Evolutionary conservation across 495 filamentous ascomycete species (phyloP).

Genomic region (Bathelium albidoporum): DNA sequence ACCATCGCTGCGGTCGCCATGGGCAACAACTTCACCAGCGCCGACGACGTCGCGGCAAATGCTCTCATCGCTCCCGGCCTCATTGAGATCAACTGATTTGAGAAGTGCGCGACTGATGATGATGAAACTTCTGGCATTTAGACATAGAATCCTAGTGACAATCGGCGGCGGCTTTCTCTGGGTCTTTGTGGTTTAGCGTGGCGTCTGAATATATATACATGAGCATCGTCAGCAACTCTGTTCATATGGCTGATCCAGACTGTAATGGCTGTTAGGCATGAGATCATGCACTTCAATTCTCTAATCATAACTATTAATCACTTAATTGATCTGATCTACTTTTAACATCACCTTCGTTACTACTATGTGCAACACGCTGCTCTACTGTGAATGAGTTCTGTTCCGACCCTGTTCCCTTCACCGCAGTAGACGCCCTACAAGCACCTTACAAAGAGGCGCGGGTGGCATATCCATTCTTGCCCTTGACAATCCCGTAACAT

Average conservation of each 20-base stretch:
- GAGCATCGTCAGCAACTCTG: background rate
- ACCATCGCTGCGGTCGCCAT: slow-evolving; percentile 17
- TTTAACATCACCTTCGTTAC: background rate
- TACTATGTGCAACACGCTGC: too few species aligned
- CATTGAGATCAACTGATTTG: slow-evolving; percentile 19
- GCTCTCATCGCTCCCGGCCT: slow-evolving; percentile 19
- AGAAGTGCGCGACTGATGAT: background rate
- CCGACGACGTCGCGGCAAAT: slow-evolving; percentile 13
- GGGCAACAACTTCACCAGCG: slow-evolving; percentile 5
- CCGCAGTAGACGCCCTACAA: background rate
- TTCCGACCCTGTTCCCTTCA: too few species aligned
- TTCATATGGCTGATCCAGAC: background rate
- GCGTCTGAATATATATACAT: background rate
- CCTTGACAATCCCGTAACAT: background rate
- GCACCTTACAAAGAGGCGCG: background rate
- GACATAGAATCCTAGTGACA: background rate
- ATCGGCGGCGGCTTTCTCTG: background rate
- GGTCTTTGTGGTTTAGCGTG: background rate
- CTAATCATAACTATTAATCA: background rate
- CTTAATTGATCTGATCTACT: background rate
- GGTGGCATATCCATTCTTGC: background rate
- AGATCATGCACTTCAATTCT: background rate
- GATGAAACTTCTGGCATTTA: background rate
- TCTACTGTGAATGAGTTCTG: too few species aligned
- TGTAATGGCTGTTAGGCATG: background rate